phyloP scores from a whole-genome alignment of 805 yeast genomes.

The Maudiozyma serrabonitensis region DNA sequence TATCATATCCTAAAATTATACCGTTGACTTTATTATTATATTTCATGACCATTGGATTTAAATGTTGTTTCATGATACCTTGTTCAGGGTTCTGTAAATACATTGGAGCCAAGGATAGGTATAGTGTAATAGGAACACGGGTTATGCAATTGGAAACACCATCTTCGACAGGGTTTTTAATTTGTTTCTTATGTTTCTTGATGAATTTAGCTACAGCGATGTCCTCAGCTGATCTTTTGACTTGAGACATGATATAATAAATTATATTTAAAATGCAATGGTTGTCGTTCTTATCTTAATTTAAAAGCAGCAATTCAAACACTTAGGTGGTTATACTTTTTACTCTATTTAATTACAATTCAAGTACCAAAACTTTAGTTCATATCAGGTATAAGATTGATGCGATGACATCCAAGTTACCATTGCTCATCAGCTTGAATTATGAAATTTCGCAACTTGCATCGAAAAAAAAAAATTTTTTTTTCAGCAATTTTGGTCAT shows the following conservation, averaged over 20 bases:
- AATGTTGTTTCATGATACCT: constrained; percentile 80
- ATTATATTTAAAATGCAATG: neutral
- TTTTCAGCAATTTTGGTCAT: neutral
- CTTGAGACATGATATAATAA: constrained; percentile 8
- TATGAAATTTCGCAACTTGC: neutral
- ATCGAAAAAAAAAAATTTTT: neutral
- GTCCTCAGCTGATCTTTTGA: constrained; percentile 21
- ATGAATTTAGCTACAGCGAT: constrained; percentile 16
- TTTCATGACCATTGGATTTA: constrained; percentile 83
- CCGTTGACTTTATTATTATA: constrained; percentile 67
- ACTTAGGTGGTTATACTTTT: neutral
- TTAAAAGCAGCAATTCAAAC: neutral
- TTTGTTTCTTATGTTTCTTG: constrained; percentile 21
- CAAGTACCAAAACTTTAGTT: too few species aligned
- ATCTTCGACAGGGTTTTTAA: constrained; percentile 22
- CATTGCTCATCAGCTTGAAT: neutral
- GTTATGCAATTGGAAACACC: constrained; percentile 28
- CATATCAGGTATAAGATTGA: neutral
- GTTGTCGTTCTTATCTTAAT: neutral
- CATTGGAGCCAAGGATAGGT: constrained; percentile 82
- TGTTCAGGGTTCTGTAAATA: constrained; percentile 57
- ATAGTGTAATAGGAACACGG: constrained; percentile 38
- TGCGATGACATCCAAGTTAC: neutral
- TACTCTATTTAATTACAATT: neutral
- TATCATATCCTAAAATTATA: constrained; percentile 71